Percentiles rank a stretch among this genome's conserved stretches.
Evolutionary conservation across 2,329 filamentous ascomycete species (phyloP).

Genomic region (Mollisia scopiformis): DNA sequence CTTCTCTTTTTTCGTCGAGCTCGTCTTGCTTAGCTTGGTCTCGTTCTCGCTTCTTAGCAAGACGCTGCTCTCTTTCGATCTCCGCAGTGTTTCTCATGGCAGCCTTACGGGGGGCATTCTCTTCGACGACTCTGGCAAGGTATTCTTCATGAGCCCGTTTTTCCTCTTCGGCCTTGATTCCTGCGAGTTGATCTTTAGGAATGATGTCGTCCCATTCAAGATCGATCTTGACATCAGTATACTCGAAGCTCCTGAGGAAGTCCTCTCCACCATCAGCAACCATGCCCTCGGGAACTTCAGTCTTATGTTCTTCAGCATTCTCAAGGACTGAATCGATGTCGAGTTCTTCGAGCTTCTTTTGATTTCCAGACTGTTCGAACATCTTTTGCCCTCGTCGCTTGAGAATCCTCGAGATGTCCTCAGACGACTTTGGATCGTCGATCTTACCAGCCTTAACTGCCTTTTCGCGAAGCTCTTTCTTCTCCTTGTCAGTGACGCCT

Average conservation of each 20-base stretch:
- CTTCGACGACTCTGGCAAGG: constrained; percentile 78
- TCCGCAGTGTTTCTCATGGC: constrained; percentile 59
- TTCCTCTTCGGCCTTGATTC: constrained; percentile 88
- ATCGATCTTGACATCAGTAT: constrained; percentile 96
- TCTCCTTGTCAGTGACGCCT: constrained; percentile 91
- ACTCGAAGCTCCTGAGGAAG: constrained; percentile 87
- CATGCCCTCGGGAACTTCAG: constrained; percentile 91
- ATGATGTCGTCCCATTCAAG: constrained; percentile 99
- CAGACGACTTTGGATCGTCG: constrained; percentile 84
- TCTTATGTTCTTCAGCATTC: constrained; percentile 96
- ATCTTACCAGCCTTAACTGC: constrained; percentile 78
- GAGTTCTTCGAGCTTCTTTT: constrained; percentile 93
- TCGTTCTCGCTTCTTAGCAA: constrained; percentile 67
- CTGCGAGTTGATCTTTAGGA: constrained; percentile 86
- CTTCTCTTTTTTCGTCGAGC: constrained; percentile 64
- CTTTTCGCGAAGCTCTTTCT: constrained; percentile 75
- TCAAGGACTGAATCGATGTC: constrained; percentile 97
- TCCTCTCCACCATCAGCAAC: constrained; percentile 96
- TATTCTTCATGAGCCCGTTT: constrained; percentile 82
- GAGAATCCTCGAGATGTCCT: constrained; percentile 94
- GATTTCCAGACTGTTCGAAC: constrained; percentile 97
- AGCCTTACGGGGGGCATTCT: constrained; percentile 80
- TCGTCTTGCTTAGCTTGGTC: constrained; percentile 73
- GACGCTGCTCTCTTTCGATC: constrained; percentile 65
- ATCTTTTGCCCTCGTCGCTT: constrained; percentile 99